These are phyloP conservation scores for Picochlorum costavermella DNA, from an alignment of 139 green algal genomes.

Conservation along the genomic window DNA sequence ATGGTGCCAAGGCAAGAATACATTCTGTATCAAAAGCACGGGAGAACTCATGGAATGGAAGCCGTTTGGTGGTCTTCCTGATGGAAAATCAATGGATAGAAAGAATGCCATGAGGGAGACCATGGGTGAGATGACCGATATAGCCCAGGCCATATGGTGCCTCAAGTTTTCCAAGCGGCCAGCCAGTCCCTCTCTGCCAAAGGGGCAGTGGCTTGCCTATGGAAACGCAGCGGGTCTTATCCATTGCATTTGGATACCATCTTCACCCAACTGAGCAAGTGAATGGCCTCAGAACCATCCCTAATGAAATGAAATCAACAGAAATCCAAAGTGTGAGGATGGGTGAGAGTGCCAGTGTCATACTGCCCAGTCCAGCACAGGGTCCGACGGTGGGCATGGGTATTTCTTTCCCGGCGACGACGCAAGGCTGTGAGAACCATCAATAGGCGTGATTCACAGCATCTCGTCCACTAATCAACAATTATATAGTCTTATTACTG, in stretches of 20 bases:
- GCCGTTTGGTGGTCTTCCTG: constrained; percentile 11
- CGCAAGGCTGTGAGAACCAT: no score
- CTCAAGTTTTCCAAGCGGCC: constrained; percentile 18
- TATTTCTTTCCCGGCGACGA: no score
- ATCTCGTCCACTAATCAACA: no score
- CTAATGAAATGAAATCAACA: no score
- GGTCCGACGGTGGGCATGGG: no score
- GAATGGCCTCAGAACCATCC: no score
- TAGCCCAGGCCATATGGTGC: constrained; percentile 11
- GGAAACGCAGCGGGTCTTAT: neutral
- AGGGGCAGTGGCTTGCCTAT: constrained; percentile 1
- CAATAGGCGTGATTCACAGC: no score
- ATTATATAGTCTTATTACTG: no score
- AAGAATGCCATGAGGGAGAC: neutral
- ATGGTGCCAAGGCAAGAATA: neutral
- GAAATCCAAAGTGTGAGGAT: no score
- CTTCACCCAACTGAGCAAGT: neutral
- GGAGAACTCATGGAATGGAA: neutral
- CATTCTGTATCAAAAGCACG: constrained; percentile 4
- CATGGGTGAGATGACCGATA: neutral
- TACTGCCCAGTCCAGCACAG: no score
- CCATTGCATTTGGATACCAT: neutral
- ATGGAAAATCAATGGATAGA: constrained; percentile 6
- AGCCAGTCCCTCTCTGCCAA: neutral
- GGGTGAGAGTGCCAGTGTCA: no score